Evolutionary conservation across 768 basidiomycete genomes (phyloP), one percentile per base, ranked within the genome.

Genomic region (Butyriboletus loyo): DNA sequence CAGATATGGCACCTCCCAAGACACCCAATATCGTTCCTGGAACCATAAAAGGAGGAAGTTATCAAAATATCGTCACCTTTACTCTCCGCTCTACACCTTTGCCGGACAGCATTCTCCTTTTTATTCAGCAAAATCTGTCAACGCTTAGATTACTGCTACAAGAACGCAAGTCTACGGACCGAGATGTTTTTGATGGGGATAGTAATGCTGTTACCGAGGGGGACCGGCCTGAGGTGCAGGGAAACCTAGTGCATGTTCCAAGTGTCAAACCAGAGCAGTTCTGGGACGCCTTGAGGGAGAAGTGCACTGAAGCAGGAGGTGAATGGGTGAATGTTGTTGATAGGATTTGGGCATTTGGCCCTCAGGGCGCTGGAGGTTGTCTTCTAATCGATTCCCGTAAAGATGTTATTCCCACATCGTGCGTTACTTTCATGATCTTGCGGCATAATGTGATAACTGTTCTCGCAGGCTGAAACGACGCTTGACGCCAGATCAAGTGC

Each of bases 1-100:
- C 61, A 92, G 96, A 98, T 62, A 96, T 97, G 92, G 81, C 83
- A 0, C 85, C 90, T 4, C 83, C 86, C 0, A 97, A 91, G 69
- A 86, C 83, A 1, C 72, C 77, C 5, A 82, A 81, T 59, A 83
- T 82, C 0, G 73, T 78, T 17, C 80, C 93, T 25, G 97, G 97
- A 7, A 93, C 90, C 0, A 78, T 95, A 30, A 77, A 80, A 42
- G 86, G 89, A 2, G 69, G 78, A 2, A 84, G 86, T 51, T 79
- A 82, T 17, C 82, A 86, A 27, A 80, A 83, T 49, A 74, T 92
- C 14, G 83, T 95, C 28, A 84, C 80, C 8, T 97, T 92, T 67
- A 86, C 86, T 1, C 77, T 98, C 50, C 84, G 93, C n/a, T 89
- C 90, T 3, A 71, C 73, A 8, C 94, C 95, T 10, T 70, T 98